Evolutionary conservation across 1,284 basidiomycete species (phyloP), one percentile per base, ranked within the genome.

Genomic region (Cystobasidiaceae sp.): DNA sequence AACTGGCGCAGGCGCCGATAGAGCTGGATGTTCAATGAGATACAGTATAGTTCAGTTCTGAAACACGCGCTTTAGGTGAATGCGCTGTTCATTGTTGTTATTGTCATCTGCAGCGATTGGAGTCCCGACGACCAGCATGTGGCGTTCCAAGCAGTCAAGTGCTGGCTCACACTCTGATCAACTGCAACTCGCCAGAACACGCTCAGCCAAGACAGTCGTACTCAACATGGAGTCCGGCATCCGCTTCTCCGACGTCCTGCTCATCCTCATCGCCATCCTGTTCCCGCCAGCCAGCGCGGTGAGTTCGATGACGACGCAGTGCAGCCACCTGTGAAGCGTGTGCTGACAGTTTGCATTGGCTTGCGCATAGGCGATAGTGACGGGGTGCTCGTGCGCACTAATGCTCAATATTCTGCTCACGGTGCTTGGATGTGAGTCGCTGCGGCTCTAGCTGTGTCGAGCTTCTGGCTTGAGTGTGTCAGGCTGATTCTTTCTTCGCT

Each of bases 261-360:
- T 64, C 41, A 51, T 64, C 32, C 51, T 64, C 25, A 54, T 64
- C n/a, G 61, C 51, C 13, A 64, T 64, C 33, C 39, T 64, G 3
- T 46, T 56, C 33, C 61, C 61, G 8, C 61, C 61, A 37, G 61
- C 52, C 5, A 37, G 49, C 13, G 61, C 52, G 4, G 61, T 64
- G 52, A 55, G 61, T 44, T 44, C 9, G 13, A 33, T 8, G 34
- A 32, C 23, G 50, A 19, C 25, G 25, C 37, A 33, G 28, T 28
- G 13, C 13, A 19, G 3, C 19, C 21, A 15, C 21, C 28, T 19
- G n/a, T 17, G 25, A 39, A 32, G 34, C 11, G 28, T 8, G 43
- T 34, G 9, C 11, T n/a, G 32, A 17, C 25, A 27, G 39, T 17
- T 61, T 45, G 51, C 25, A 52, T 33, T 8, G 39, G 7, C 17